Base-by-base conservation (phyloP, 192 early-diverging fungal species). In the Dimargaris verticillata region DNA sequence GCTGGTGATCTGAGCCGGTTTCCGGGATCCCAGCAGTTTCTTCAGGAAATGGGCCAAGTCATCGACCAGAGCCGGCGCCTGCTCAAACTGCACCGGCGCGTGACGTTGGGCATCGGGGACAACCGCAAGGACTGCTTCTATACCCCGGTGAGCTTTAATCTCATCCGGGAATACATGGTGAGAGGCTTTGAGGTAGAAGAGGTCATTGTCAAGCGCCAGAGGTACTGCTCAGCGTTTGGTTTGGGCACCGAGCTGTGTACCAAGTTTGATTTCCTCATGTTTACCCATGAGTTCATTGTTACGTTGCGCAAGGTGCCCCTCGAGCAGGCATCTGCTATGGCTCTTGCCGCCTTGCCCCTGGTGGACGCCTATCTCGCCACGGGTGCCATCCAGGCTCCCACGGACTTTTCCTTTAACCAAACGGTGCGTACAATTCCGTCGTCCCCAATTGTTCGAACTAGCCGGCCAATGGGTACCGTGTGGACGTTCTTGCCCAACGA, bases 21-120 rank as follows among this genome's bases (percentile, higher is more conserved):
- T 62, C 83, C 85, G 14, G 89, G 86, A 14, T 72, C 82, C 9
- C 69, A 75, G 0, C 86, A 88, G 47, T 94, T 94, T 53, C 75
- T 78, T 51, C 63, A 63, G 12, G 85, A 94, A 67, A 91, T 91
- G 81, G 70, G 62, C 3, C 73, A 79, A 47, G 88, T 93, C 11
- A 81, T 83, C 9, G 63, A 51, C 4, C 83, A 92, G 55, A 82
- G 81, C 38, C 80, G 78, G 67, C 76, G 89, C 7, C 64, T 91
- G 42, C 67, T 91, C 18, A 92, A 89, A 64, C 74, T 78, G 67
- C 75, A 72, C 20, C 72, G 83, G 20, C 74, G 88, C 33, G 54
- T 83, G 52, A 93, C 90, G 0, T 64, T 95, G n/a, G 92, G 92
- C 0, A 95, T 95, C 58, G 92, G 92, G 24, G 92, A 95, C 60